A percentile compares a stretch with the other conserved stretches of the same genome.
These are phyloP conservation scores for Citrullus mucosospermus DNA, from an alignment of 306 rosid genomes.

Conservation along the genomic window DNA sequence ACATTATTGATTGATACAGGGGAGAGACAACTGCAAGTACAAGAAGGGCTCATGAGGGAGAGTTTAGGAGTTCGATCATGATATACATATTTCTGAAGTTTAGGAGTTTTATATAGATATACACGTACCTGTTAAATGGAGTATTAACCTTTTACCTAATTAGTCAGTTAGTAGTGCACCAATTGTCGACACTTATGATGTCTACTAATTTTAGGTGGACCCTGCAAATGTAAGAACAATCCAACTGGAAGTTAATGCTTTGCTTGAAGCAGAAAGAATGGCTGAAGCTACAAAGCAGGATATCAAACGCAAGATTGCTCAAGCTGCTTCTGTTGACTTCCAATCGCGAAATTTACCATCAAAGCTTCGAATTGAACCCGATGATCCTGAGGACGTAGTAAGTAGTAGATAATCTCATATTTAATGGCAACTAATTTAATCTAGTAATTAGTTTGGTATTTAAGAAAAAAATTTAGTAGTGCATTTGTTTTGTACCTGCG, in stretches of 20 bases:
- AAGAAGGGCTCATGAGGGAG: neutral
- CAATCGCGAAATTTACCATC: conserved; percentile 77
- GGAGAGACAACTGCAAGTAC: neutral
- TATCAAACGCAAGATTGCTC: conserved; percentile 83
- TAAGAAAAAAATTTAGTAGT: neutral
- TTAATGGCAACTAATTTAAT: neutral
- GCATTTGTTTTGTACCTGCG: neutral
- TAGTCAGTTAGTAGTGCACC: neutral
- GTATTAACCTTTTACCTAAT: neutral
- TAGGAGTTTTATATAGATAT: neutral
- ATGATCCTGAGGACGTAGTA: conserved; percentile 97
- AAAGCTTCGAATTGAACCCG: conserved; percentile 85
- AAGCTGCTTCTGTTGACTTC: conserved; percentile 73
- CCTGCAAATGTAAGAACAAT: conserved; percentile 79
- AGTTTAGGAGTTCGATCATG: neutral
- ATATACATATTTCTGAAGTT: neutral
- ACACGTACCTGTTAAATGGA: neutral
- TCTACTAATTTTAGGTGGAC: conserved; percentile 60
- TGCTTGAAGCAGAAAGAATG: conserved; percentile 82
- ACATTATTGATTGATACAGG: neutral
- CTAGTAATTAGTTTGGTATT: neutral
- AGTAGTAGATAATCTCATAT: conserved; percentile 8
- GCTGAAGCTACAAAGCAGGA: conserved; percentile 99
- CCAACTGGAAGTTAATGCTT: conserved; percentile 59
- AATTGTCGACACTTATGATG: neutral